phyloP scores from a whole-genome alignment of 2,329 filamentous ascomycete genomes.

The Xylaria sp. region DNA sequence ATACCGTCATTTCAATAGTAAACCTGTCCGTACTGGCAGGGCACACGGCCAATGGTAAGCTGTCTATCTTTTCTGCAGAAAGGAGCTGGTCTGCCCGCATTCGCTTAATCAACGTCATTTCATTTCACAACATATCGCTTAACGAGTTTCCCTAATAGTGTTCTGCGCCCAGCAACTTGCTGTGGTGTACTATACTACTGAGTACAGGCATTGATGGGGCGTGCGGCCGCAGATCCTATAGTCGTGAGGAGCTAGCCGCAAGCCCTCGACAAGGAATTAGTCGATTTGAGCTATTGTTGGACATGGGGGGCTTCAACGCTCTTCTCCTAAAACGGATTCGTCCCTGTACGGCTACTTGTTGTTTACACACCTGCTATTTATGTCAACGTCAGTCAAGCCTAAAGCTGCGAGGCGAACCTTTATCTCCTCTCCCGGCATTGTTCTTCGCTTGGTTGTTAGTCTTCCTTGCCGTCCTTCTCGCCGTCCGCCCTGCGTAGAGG shows the following conservation, averaged over 20 bases:
- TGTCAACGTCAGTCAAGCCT: not conserved
- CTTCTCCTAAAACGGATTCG: not conserved
- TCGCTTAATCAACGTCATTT: constrained; percentile 11
- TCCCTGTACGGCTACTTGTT: not conserved
- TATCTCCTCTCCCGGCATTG: not conserved
- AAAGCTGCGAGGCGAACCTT: not conserved
- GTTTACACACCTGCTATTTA: constrained; percentile 5
- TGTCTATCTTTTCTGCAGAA: not conserved
- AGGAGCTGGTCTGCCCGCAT: not conserved
- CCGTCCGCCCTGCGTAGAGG: no score
- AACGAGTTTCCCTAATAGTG: not conserved
- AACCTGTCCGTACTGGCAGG: no score
- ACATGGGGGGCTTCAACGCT: not conserved
- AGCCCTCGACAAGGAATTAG: constrained; percentile 9
- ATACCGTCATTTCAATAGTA: not conserved
- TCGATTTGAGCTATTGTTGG: constrained; percentile 1
- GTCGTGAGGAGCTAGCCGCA: constrained; percentile 1
- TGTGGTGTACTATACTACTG: not conserved
- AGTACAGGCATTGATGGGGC: constrained; percentile 4
- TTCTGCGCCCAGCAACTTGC: not conserved
- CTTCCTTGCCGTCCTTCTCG: not conserved
- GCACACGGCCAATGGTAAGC: no score
- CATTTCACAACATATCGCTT: not conserved
- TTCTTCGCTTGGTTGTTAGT: not conserved
- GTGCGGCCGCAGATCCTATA: constrained; percentile 18